Evolutionary conservation across 2,329 filamentous ascomycete genomes (phyloP), one percentile per base, ranked within the genome.

Genomic region (Raffaelea arxii): DNA sequence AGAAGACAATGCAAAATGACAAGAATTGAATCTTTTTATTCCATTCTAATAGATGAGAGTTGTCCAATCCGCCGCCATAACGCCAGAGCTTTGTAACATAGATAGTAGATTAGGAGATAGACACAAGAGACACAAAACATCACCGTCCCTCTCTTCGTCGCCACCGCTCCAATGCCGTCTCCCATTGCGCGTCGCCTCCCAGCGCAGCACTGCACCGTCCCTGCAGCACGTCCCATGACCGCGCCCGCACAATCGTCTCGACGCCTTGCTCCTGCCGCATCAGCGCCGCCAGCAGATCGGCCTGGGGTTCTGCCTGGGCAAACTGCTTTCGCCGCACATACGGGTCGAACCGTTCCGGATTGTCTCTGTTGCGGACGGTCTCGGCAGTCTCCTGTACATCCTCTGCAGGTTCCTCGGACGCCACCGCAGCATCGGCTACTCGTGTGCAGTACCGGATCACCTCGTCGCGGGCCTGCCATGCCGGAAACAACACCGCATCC

Each of bases 271-370:
- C 87, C 59, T 86, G 84, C 55, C 84, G 74, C 48, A 94, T 68
- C 44, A 90, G 60, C 37, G 72, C 74, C 10, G 88, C 89, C 50
- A 98, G 63, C 42, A 75, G 77, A 65, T 96, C 86, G 1, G 89
- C 92, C 53, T 89, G 74, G 14, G 86, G 74, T 65, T 97, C 89
- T 44, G 72, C 68, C 0, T 86, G 81, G 55, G 91, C 91, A 62
- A 87, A 94, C 24, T 90, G 72, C 6, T 74, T 84, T 22, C 91
- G 72, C 6, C 73, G 84, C 10, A 85, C 90, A 61, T 98, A 98
- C 2, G 92, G 92, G 67, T 98, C 92, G 49, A 96, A 63, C 47
- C 92, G 72, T 66, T 97, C 92, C n/a, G n/a, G n/a, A n/a, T n/a
- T n/a, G n/a, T n/a, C n/a, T n/a, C n/a, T n/a, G n/a, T n/a, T n/a